phyloP scores from a whole-genome alignment of 805 yeast genomes.

The Middelhovenomyces tepae region DNA sequence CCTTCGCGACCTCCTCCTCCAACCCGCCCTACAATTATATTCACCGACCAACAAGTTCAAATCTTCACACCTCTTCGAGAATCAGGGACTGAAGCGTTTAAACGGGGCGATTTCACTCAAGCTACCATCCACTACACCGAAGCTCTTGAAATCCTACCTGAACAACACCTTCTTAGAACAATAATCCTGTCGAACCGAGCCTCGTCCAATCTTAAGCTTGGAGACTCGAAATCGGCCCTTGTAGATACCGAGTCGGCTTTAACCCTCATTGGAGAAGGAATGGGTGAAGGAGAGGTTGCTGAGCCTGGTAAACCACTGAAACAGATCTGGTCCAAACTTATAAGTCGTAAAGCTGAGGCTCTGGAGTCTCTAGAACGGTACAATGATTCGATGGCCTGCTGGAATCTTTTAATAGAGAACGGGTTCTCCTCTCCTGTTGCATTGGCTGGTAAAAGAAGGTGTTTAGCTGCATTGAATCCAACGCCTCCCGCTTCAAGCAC shows the following conservation, averaged over 20 bases:
- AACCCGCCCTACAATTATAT: conserved; percentile 16
- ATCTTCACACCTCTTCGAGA: conserved; percentile 23
- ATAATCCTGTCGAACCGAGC: conserved; percentile 72
- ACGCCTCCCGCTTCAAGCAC: conserved; percentile 16
- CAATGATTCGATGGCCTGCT: conserved; percentile 51
- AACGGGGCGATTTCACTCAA: conserved; percentile 69
- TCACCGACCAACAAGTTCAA: conserved; percentile 25
- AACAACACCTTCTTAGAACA: conserved; percentile 53
- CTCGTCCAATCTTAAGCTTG: conserved; percentile 54
- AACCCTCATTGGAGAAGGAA: conserved; percentile 28
- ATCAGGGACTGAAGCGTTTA: conserved; percentile 55
- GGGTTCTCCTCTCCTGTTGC: conserved; percentile 57
- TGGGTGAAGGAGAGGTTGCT: conserved; percentile 32
- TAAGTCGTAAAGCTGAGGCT: conserved; percentile 70
- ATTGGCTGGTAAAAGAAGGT: conserved; percentile 77
- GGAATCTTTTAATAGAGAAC: conserved; percentile 53
- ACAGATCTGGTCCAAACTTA: conserved; percentile 66
- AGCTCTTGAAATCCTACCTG: conserved; percentile 51
- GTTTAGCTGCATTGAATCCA: conserved; percentile 46
- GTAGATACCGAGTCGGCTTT: conserved; percentile 42
- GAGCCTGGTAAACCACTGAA: conserved; percentile 48
- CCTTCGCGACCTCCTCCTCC: conserved; percentile 7
- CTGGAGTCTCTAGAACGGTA: conserved; percentile 71
- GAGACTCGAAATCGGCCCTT: conserved; percentile 52
- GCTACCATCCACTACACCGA: conserved; percentile 56